phyloP scores from a whole-genome alignment of 176 grass and related monocot genomes.

The Carex scoparia region DNA sequence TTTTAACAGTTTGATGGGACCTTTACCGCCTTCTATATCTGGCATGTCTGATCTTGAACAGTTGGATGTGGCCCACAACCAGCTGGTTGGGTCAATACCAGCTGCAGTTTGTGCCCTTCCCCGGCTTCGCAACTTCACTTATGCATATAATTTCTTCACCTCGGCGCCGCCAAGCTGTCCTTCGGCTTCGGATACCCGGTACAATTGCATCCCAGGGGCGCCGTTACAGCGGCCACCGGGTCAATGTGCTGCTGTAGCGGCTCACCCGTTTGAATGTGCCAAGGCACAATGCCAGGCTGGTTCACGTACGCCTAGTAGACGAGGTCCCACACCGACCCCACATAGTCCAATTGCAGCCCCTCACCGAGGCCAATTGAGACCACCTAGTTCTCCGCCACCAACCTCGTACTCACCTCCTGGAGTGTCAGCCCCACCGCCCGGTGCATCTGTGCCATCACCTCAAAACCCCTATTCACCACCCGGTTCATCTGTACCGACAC shows the following conservation, averaged over 20 bases:
- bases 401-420: too few relatives aligned
- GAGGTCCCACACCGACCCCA: background rate
- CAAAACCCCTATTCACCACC: background rate
- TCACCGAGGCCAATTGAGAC: background rate
- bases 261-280: slow-evolving; percentile 69
- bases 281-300: slow-evolving; percentile 56
- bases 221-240: slow-evolving; percentile 27
- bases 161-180: slow-evolving; percentile 31
- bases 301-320: background rate
- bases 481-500: background rate
- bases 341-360: background rate
- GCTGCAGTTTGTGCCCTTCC: slow-evolving; percentile 37
- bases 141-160: slow-evolving; percentile 66
- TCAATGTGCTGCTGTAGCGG: slow-evolving; percentile 45
- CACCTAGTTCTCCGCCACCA: background rate
- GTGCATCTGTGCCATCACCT: background rate
- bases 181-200: slow-evolving; percentile 36
- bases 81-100: slow-evolving; percentile 49
- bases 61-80: slow-evolving; percentile 54
- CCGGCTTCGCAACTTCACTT: slow-evolving; percentile 51
- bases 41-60: slow-evolving; percentile 48
- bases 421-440: too few relatives aligned
- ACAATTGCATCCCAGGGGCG: slow-evolving; percentile 66
- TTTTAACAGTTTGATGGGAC: slow-evolving; percentile 50
- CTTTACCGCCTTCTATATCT: slow-evolving; percentile 16